Conservation (phyloP, 805 yeast species). For the Candida cerambycidarum region DNA sequence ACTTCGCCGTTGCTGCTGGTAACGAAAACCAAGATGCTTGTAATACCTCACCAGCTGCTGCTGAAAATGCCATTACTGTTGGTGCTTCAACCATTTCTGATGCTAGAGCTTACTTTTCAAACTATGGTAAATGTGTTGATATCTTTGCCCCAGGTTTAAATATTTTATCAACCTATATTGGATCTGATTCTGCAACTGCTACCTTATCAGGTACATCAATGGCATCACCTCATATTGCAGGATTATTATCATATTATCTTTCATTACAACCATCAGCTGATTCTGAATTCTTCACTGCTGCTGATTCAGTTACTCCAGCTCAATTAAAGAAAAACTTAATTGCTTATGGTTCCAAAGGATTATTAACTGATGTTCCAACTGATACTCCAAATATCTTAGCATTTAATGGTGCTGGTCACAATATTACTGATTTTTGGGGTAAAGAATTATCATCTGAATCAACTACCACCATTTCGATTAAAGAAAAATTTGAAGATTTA, state of each 20-base stretch:
- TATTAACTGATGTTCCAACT: slow-evolving; percentile 60
- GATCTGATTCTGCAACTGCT: slow-evolving; percentile 73
- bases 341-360: slow-evolving; percentile 62
- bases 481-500: slow-evolving; percentile 1
- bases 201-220: slow-evolving; percentile 93
- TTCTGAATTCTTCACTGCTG: slow-evolving; percentile 60
- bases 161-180: slow-evolving; percentile 80
- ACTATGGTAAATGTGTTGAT: slow-evolving; percentile 94
- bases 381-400: slow-evolving; percentile 78
- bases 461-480: neutral
- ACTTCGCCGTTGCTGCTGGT: slow-evolving; percentile 96
- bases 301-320: slow-evolving; percentile 60
- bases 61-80: slow-evolving; percentile 81
- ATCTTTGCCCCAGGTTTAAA: slow-evolving; percentile 96
- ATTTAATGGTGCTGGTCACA: slow-evolving; percentile 80
- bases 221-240: slow-evolving; percentile 97
- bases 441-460: slow-evolving; percentile 2
- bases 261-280: slow-evolving; percentile 77
- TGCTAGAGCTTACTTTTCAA: slow-evolving; percentile 91
- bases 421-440: slow-evolving; percentile 64
- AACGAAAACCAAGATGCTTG: slow-evolving; percentile 94
- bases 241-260: slow-evolving; percentile 84
- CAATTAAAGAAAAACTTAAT: slow-evolving; percentile 76
- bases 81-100: slow-evolving; percentile 93
- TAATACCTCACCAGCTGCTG: slow-evolving; percentile 87